Conservation (phyloP, 2,329 filamentous ascomycete genomes). For the Sporothrix globosa region DNA sequence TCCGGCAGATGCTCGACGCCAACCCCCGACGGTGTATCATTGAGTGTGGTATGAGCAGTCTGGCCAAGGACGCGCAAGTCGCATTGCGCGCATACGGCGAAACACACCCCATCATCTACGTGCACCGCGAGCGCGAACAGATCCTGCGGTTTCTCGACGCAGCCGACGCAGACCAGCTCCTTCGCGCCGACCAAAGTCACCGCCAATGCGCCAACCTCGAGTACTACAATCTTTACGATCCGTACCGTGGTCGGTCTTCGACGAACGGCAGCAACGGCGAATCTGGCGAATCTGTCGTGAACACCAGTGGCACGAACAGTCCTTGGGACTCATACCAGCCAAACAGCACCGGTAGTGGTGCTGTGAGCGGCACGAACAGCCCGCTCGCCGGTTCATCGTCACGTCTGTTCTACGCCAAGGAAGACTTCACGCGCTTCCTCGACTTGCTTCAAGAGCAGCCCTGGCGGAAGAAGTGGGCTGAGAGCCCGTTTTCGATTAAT, state of each 20-base stretch:
- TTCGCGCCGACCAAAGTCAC: slow-evolving; percentile 59
- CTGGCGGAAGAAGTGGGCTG: slow-evolving; percentile 55
- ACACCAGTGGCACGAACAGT: slow-evolving; percentile 35
- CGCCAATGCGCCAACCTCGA: slow-evolving; percentile 69
- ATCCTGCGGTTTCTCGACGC: slow-evolving; percentile 61
- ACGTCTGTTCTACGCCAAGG: slow-evolving; percentile 60
- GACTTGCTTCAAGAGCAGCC: slow-evolving; percentile 60
- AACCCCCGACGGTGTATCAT: slow-evolving; percentile 67
- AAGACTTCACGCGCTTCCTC: slow-evolving; percentile 63
- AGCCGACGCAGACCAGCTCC: slow-evolving; percentile 59
- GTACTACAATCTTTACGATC: slow-evolving; percentile 68
- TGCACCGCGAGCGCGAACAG: slow-evolving; percentile 66
- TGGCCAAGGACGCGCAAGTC: slow-evolving; percentile 62
- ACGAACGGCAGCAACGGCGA: slow-evolving; percentile 34
- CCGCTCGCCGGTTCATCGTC: slow-evolving; percentile 54
- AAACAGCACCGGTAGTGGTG: background rate
- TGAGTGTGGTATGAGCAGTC: slow-evolving; percentile 67
- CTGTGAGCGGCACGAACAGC: slow-evolving; percentile 26
- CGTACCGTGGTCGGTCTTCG: slow-evolving; percentile 43
- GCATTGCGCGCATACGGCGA: slow-evolving; percentile 63
- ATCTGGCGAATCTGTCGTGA: slow-evolving; percentile 3
- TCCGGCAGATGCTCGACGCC: slow-evolving; percentile 62
- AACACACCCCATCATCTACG: slow-evolving; percentile 70
- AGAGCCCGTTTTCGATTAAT: slow-evolving; percentile 63
- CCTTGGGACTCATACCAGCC: slow-evolving; percentile 12